phyloP scores from a whole-genome alignment of 2,329 filamentous ascomycete genomes.

The Colletotrichum neosansevieriae region DNA sequence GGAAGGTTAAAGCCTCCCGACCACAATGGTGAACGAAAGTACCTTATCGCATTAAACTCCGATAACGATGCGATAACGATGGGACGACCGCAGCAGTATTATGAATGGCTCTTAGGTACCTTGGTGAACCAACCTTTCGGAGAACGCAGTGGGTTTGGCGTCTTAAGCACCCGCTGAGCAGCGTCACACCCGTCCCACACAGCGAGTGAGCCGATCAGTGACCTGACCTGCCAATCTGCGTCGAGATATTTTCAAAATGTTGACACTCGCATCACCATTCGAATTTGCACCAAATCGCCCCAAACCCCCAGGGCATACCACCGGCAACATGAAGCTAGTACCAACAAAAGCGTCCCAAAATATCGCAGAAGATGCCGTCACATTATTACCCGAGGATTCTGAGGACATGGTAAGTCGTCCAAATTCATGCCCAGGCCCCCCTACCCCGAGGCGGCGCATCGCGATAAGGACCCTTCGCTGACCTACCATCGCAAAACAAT shows the following conservation, averaged over 20 bases:
- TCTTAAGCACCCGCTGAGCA: constrained; percentile 5
- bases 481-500: constrained; percentile 5
- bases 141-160: neutral
- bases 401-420: constrained; percentile 58
- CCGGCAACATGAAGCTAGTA: constrained; percentile 54
- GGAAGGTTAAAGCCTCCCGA: too few relatives aligned
- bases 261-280: neutral
- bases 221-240: constrained; percentile 27
- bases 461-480: constrained; percentile 1
- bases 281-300: neutral
- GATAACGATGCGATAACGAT: too few relatives aligned
- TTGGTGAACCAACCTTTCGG: neutral
- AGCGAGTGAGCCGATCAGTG: neutral
- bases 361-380: constrained; percentile 56
- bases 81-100: neutral
- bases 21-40: too few relatives aligned
- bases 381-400: constrained; percentile 58
- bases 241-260: constrained; percentile 30
- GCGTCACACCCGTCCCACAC: constrained; percentile 1
- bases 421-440: neutral
- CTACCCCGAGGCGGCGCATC: neutral
- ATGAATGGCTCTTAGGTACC: neutral
- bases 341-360: constrained; percentile 52
- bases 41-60: too few relatives aligned
- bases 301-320: neutral